Conservation (phyloP, 495 filamentous ascomycete species). For the Friedmanniomyces simplex region DNA sequence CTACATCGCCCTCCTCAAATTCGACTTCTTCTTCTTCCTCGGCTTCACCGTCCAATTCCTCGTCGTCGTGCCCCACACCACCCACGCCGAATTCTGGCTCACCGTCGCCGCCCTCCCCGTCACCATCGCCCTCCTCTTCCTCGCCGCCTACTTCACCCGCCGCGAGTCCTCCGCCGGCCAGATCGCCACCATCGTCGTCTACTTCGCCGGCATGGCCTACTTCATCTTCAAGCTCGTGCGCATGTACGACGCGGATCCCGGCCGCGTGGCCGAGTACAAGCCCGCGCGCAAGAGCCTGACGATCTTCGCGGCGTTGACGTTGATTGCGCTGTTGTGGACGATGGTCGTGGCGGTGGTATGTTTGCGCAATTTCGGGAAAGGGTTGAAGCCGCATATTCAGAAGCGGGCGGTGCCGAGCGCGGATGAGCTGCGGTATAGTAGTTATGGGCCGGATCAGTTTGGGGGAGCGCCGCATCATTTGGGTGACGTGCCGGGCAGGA, state of each 20-base stretch:
- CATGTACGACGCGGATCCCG: constrained; percentile 59
- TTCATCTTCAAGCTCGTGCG: constrained; percentile 97
- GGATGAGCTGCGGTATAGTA: constrained; percentile 49
- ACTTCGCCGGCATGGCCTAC: constrained; percentile 84
- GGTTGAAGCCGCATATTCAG: constrained; percentile 77
- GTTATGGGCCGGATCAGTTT: constrained; percentile 3
- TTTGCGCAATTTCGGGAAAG: constrained; percentile 81
- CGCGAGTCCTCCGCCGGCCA: constrained; percentile 73
- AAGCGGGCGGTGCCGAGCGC: constrained; percentile 48
- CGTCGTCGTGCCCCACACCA: constrained; percentile 61
- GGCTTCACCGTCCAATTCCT: constrained; percentile 97
- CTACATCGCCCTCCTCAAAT: constrained; percentile 94
- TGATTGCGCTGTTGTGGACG: constrained; percentile 76
- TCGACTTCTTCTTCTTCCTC: constrained; percentile 99
- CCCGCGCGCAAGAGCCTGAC: constrained; percentile 73
- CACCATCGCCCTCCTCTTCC: constrained; percentile 75
- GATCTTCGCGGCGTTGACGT: constrained; percentile 85
- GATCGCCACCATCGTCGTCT: constrained; percentile 65
- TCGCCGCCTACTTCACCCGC: constrained; percentile 73
- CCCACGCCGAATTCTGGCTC: constrained; percentile 65
- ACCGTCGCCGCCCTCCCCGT: constrained; percentile 83
- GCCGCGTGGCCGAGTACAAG: constrained; percentile 42
- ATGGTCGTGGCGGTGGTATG: constrained; percentile 82
- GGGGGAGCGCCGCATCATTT: neutral
- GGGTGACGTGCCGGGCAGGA: constrained; percentile 6